phyloP scores from a whole-genome alignment of 441 rosid genomes.

The Gossypium trilobum region DNA sequence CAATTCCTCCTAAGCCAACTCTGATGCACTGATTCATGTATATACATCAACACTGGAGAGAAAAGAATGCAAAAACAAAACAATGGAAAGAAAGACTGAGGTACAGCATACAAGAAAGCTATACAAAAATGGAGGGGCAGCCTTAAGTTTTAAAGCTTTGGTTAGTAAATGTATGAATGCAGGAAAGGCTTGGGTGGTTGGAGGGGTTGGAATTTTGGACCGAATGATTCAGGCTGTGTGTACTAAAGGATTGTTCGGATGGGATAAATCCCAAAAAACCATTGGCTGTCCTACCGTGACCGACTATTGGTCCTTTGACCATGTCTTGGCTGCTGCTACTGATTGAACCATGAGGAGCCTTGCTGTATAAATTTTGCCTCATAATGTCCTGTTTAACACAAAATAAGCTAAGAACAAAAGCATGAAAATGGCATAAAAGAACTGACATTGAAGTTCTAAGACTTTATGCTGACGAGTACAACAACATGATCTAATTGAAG shows the following conservation, averaged over 20 bases:
- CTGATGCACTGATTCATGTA: not conserved
- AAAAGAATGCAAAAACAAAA: not conserved
- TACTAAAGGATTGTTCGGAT: slow-evolving; percentile 14
- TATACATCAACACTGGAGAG: not conserved
- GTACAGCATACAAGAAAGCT: slow-evolving; percentile 6
- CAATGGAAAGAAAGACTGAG: not conserved
- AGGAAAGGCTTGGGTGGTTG: slow-evolving; percentile 2
- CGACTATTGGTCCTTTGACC: slow-evolving; percentile 1
- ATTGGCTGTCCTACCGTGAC: slow-evolving; percentile 11
- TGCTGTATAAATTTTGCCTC: slow-evolving; percentile 13
- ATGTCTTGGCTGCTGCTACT: slow-evolving; percentile 20
- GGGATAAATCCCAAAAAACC: slow-evolving; percentile 11
- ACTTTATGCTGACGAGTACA: not conserved
- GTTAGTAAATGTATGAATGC: slow-evolving; percentile 14
- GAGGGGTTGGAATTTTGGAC: slow-evolving; percentile 11
- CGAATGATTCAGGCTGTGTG: slow-evolving; percentile 2
- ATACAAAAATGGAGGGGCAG: slow-evolving; percentile 21
- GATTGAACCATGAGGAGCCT: slow-evolving; percentile 16
- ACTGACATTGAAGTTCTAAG: not conserved
- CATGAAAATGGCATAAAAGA: not conserved
- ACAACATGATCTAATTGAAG: not conserved
- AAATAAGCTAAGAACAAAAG: not conserved
- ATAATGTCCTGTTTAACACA: slow-evolving; percentile 17
- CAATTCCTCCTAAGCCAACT: not conserved
- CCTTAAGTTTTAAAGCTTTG: slow-evolving; percentile 13